Base-by-base conservation (phyloP, 2,329 filamentous ascomycete species). In the Aspergillus brasiliensis region DNA sequence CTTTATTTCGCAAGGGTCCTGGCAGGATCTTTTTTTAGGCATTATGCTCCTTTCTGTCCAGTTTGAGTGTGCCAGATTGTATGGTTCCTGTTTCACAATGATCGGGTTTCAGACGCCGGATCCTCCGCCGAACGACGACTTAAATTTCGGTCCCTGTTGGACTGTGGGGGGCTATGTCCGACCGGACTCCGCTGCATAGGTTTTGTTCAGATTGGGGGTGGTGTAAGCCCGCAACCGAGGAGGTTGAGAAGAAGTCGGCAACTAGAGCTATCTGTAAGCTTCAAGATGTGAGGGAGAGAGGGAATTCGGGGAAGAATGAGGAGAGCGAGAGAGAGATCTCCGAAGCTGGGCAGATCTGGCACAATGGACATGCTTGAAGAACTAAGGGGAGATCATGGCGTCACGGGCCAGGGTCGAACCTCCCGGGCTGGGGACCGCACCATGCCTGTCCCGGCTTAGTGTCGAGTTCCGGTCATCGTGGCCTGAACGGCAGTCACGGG, bases 401-500 rank as follows among this genome's bases (percentile, higher is more conserved):
- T 63, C 61, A 63, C 59, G 60, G 49, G 34, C 40, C 60, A 55
- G 57, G 46, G 46, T 49, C 46, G 25, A 34, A 34, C 31, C 46
- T 28, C 46, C 28, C 44, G 40, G 25, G 27, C 67, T 68, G 70
- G 69, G 73, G 73, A 68, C 46, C 13, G 46, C 25, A 69, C 71
- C 60, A 71, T 59, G 34, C 74, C 68, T 17, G 19, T 71, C 62
- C 3, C 8, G 67, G 69, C 59, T 65, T 72, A 73, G 69, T 57
- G 67, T 37, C 42, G 44, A 67, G 71, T 76, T 77, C 67, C 70
- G 72, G 73, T 67, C 67, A 77, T 75, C 74, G 75, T 77, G 75
- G 73, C 75, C 75, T 77, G 73, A 37, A 60, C 51, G 40, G 51
- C 64, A 67, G 64, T 62, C 59, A 59, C 58, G 61, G 58, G 57